Conservation (phyloP, 2,329 filamentous ascomycete species). For the Verticillium zaregamsianum region DNA sequence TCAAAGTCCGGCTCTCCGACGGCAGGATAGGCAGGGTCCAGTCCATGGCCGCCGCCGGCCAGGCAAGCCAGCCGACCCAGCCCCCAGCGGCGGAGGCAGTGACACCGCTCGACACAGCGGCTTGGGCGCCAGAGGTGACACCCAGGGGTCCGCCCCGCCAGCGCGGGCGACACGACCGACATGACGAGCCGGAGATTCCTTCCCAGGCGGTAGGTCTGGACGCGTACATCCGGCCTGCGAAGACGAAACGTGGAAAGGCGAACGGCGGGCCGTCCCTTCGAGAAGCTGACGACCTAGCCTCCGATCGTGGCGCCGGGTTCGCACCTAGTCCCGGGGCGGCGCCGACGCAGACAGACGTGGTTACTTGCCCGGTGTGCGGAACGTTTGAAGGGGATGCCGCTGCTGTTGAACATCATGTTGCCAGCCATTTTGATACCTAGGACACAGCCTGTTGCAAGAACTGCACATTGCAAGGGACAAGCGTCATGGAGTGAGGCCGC, state of each 20-base stretch:
- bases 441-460: too few relatives aligned
- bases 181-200: slow-evolving; percentile 32
- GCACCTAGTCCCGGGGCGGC: neutral
- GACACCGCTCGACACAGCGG: neutral
- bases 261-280: slow-evolving; percentile 7
- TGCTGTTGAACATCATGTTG: slow-evolving; percentile 65
- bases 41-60: slow-evolving; percentile 37
- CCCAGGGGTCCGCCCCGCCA: slow-evolving; percentile 1
- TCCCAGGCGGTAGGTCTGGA: slow-evolving; percentile 42
- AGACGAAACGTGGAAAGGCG: slow-evolving; percentile 15
- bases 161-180: slow-evolving; percentile 17
- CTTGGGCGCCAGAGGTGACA: neutral
- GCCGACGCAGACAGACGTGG: neutral
- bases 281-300: neutral
- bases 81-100: neutral
- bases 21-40: slow-evolving; percentile 74
- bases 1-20: slow-evolving; percentile 71
- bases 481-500: too few relatives aligned
- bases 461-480: too few relatives aligned
- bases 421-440: slow-evolving; percentile 42
- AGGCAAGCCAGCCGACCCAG: neutral
- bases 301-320: neutral
- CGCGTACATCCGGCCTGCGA: slow-evolving; percentile 42
- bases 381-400: slow-evolving; percentile 64
- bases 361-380: slow-evolving; percentile 61